Evolutionary conservation across 2,329 filamentous ascomycete genomes (phyloP).

Genomic region (Aspergillus tanneri): DNA sequence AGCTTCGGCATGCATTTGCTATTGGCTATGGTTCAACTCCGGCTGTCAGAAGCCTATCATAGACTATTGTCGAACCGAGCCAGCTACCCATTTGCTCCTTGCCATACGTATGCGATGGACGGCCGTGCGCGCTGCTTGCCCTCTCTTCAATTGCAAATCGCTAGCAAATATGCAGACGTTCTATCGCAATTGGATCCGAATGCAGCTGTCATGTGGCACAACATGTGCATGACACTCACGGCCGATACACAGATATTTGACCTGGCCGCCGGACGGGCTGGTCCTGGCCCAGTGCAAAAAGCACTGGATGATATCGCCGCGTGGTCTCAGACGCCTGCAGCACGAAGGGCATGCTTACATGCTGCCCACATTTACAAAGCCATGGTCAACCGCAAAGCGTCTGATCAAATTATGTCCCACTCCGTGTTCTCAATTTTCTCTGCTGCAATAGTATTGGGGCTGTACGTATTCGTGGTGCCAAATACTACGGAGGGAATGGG

Average conservation of each 20-base stretch:
- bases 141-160: conserved; percentile 33
- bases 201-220: conserved; percentile 53
- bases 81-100: conserved; percentile 44
- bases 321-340: conserved; percentile 53
- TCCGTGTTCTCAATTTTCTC: conserved; percentile 52
- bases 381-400: conserved; percentile 53
- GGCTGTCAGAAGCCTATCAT: conserved; percentile 45
- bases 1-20: conserved; percentile 40
- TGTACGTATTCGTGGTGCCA: conserved; percentile 53
- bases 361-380: conserved; percentile 54
- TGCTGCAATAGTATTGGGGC: conserved; percentile 51
- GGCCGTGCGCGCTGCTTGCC: conserved; percentile 44
- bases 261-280: conserved; percentile 52
- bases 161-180: conserved; percentile 41
- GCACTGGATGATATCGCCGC: conserved; percentile 52
- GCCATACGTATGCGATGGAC: conserved; percentile 50
- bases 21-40: conserved; percentile 43
- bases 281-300: conserved; percentile 47
- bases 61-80: conserved; percentile 42
- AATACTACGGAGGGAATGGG: conserved; percentile 25
- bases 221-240: conserved; percentile 53
- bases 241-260: conserved; percentile 56
- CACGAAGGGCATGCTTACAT: conserved; percentile 52
- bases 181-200: conserved; percentile 50
- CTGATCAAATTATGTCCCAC: conserved; percentile 54